Conservation (phyloP, 2,329 filamentous ascomycete species). For the Thelonectria blattea region DNA sequence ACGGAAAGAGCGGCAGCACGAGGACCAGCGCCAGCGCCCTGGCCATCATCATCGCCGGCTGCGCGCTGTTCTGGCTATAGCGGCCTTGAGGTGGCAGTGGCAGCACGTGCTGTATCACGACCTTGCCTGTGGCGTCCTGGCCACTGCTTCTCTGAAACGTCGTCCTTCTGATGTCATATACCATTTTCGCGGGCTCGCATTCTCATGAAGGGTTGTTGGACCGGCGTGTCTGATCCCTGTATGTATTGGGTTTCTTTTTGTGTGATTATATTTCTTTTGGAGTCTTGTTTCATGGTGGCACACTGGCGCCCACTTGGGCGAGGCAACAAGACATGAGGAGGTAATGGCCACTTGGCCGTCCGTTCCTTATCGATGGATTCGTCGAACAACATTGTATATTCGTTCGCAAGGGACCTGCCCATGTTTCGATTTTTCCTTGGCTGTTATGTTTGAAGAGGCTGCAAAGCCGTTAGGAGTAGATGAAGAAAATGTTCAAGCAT, state of each 20-base stretch:
- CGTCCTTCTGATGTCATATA: constrained; percentile 28
- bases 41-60: constrained; percentile 46
- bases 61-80: constrained; percentile 46
- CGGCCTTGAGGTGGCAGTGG: neutral
- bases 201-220: constrained; percentile 29
- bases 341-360: constrained; percentile 33
- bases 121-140: constrained; percentile 8
- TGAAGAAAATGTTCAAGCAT: constrained; percentile 14
- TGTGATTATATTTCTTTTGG: constrained; percentile 32
- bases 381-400: constrained; percentile 3
- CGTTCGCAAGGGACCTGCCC: constrained; percentile 1
- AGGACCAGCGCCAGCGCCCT: constrained; percentile 44
- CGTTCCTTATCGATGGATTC: constrained; percentile 24
- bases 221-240: constrained; percentile 30
- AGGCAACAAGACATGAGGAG: constrained; percentile 14
- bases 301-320: constrained; percentile 19
- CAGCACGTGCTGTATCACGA: neutral
- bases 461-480: neutral
- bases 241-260: constrained; percentile 32
- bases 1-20: constrained; percentile 42
- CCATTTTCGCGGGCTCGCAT: constrained; percentile 29
- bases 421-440: neutral
- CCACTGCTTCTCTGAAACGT: constrained; percentile 1
- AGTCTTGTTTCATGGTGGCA: constrained; percentile 18
- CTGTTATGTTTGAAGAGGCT: constrained; percentile 10